phyloP scores from a whole-genome alignment of 2,329 filamentous ascomycete genomes.

The Ophiognomonia clavigignenti-juglandacearum region DNA sequence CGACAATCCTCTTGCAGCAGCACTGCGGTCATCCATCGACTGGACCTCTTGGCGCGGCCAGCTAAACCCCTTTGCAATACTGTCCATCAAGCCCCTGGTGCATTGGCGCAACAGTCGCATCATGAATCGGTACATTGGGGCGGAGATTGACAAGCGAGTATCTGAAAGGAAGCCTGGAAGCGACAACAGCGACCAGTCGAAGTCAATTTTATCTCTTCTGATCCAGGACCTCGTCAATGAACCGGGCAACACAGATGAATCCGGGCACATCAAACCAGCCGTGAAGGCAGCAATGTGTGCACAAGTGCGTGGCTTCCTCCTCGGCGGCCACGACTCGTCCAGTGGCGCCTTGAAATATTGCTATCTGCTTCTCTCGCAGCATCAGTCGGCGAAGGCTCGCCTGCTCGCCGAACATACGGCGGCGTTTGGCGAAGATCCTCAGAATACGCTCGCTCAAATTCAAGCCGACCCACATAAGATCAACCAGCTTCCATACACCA shows the following conservation, averaged over 20 bases:
- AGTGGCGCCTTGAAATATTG: conserved; percentile 49
- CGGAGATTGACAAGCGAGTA: conserved; percentile 20
- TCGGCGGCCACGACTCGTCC: conserved; percentile 62
- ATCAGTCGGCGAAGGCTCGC: conserved; percentile 19
- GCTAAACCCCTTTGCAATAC: conserved; percentile 19
- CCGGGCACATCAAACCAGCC: conserved; percentile 8
- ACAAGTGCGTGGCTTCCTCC: conserved; percentile 30
- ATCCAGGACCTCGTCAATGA: conserved; percentile 19
- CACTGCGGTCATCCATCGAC: conserved; percentile 16
- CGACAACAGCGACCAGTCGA: conserved; percentile 3
- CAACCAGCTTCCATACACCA: conserved; percentile 28
- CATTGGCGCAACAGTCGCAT: conserved; percentile 19
- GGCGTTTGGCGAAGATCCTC: conserved; percentile 16
- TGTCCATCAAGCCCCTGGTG: conserved; percentile 17
- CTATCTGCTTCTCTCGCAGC: conserved; percentile 33
- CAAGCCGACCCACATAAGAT: conserved; percentile 23
- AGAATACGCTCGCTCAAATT: not conserved
- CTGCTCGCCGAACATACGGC: conserved; percentile 18
- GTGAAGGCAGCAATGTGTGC: conserved; percentile 17
- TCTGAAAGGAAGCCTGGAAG: conserved; percentile 13
- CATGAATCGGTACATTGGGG: conserved; percentile 18
- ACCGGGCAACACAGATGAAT: not conserved
- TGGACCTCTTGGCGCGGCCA: conserved; percentile 19
- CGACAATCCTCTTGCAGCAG: conserved; percentile 18
- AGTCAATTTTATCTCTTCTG: conserved; percentile 18